These are phyloP conservation scores for Orychophragmus violaceus DNA, from an alignment of 345 rosid species.

Conservation along the genomic window DNA sequence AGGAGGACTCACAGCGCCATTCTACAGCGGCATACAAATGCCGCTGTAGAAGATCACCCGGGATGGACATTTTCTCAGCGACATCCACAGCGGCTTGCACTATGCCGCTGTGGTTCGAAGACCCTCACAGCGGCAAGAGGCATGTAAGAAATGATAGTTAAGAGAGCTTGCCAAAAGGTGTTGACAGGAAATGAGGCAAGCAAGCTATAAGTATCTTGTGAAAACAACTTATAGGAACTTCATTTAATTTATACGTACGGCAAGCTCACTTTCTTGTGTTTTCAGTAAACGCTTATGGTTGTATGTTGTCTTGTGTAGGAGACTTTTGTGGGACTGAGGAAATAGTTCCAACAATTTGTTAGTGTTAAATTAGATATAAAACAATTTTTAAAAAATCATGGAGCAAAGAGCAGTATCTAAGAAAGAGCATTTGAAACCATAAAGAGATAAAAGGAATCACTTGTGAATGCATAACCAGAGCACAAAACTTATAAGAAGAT, in stretches of 20 bases:
- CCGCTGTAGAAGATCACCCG: too few species aligned
- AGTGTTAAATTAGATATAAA: neutral
- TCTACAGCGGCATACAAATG: too few species aligned
- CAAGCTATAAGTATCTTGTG: neutral
- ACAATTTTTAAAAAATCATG: neutral
- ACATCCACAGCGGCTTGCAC: too few species aligned
- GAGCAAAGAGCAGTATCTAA: neutral
- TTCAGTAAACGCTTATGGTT: constrained; percentile 45
- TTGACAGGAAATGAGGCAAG: constrained; percentile 7
- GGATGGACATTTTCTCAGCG: too few species aligned
- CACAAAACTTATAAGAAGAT: too few species aligned
- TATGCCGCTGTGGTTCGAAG: too few species aligned
- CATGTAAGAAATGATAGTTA: neutral
- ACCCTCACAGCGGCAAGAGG: too few species aligned
- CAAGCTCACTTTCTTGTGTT: constrained; percentile 71
- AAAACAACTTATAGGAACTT: neutral
- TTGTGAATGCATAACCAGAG: neutral
- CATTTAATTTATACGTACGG: constrained; percentile 35
- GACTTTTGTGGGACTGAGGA: constrained; percentile 48
- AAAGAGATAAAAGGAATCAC: neutral
- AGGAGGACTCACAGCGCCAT: too few species aligned
- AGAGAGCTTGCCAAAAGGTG: neutral
- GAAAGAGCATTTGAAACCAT: neutral
- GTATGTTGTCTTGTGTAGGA: constrained; percentile 35
- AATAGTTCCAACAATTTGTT: neutral